Evolutionary conservation across 1,139 yeast genomes (phyloP), one percentile per base, ranked within the genome.

Genomic region (Scheffersomyces titani): DNA sequence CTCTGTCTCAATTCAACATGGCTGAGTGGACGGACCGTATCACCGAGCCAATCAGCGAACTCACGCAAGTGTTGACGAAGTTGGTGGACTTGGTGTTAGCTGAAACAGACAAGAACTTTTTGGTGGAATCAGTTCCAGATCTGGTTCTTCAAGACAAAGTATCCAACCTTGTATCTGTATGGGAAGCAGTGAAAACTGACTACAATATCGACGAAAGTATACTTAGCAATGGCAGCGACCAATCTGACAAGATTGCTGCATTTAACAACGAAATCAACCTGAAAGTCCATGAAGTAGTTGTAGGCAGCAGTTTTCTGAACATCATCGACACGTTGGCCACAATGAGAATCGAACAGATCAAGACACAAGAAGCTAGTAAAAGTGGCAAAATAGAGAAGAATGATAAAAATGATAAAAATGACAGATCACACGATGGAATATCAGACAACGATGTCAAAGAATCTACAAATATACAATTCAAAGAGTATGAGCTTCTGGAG

Each of bases 191-290:
- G 13, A n/a, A 52, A 2, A 49, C 58, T n/a, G 54, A 58, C 47
- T 60, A 58, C 52, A 52, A 55, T 45, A 49, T 59, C 20, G 52
- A 51, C 18, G 52, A 36, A 1, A 55, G 53, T 18, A 21, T 51
- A 1, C 24, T 46, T 5, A 22, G 22, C 22, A 19, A 19, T 59
- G 36, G 63, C 60, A 5, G 54, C 48, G 7, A 36, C 40, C 18
- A 51, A 49, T 11, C 16, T 30, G 48, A 50, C 3, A 67, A 66
- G 19, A 49, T 66, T 5, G 56, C 58, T 6, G 56, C 51, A 1
- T 70, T 68, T 54, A 72, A 72, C 57, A 54, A 53, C 3, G 67
- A 59, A 1, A 51, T 70, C 21, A 62, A 62, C 11, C 60, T 59
- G 21, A 65, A 62, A 46, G 57, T 67, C 3, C 59, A 59, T 30